A percentile compares a stretch with the other conserved stretches of the same genome.
phyloP scores from a whole-genome alignment of 768 basidiomycete genomes.

The Suillus bovinus region DNA sequence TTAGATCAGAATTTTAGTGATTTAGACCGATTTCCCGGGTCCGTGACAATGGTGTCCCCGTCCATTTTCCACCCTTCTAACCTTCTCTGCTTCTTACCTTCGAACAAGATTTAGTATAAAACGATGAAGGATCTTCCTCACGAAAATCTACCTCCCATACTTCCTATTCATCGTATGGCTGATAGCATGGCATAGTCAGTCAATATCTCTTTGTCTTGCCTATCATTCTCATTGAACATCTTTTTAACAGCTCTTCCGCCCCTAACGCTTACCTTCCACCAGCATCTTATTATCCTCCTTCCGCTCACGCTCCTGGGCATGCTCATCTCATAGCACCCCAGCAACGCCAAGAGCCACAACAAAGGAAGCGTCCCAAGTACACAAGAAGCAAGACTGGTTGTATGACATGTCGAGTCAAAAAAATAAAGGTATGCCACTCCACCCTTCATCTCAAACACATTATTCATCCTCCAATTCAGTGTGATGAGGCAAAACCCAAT shows the following conservation, averaged over 20 bases:
- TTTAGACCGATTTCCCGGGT: constrained; percentile 45
- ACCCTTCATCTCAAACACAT: neutral
- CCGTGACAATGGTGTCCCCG: constrained; percentile 42
- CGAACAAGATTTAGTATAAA: constrained; percentile 46
- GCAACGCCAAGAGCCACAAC: constrained; percentile 50
- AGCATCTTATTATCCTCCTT: constrained; percentile 39
- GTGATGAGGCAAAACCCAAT: constrained; percentile 87
- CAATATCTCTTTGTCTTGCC: constrained; percentile 14
- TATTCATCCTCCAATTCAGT: constrained; percentile 43
- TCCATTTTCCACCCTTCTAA: constrained; percentile 40
- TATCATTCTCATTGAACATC: constrained; percentile 18
- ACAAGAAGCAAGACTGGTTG: constrained; percentile 95
- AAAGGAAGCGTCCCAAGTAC: constrained; percentile 87
- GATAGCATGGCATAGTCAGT: constrained; percentile 59
- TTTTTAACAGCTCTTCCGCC: constrained; percentile 35
- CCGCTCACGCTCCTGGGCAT: constrained; percentile 31
- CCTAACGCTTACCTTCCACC: constrained; percentile 43
- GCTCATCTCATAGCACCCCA: constrained; percentile 51
- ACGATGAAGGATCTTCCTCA: constrained; percentile 42
- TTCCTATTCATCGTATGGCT: constrained; percentile 41
- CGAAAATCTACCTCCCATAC: constrained; percentile 39
- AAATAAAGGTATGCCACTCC: constrained; percentile 75
- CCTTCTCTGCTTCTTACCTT: constrained; percentile 34
- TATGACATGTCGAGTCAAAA: constrained; percentile 89
- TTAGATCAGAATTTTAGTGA: constrained; percentile 71